Percentiles rank a stretch among this genome's conserved stretches.
Evolutionary conservation across 352 stramenopile species (phyloP).

Genomic region (Thalassiosira livingstoniorum): DNA sequence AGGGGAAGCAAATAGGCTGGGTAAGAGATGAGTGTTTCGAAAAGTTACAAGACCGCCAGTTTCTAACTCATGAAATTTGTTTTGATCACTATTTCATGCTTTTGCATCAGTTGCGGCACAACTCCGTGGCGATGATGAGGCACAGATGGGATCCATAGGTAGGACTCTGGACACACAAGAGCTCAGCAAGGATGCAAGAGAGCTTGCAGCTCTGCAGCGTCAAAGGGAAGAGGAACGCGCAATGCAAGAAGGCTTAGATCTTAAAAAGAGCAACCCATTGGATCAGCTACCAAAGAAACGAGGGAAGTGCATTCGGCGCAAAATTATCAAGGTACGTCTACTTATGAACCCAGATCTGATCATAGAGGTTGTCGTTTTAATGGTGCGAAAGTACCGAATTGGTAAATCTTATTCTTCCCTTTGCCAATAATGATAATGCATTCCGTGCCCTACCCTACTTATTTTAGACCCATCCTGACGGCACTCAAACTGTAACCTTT

Average conservation of each 20-base stretch:
- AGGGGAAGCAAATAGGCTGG: slow-evolving; percentile 72
- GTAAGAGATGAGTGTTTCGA: too few relatives aligned
- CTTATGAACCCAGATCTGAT: too few relatives aligned
- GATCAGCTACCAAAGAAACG: slow-evolving; percentile 21
- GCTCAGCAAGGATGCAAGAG: slow-evolving; percentile 75
- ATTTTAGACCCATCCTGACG: slow-evolving; percentile 74
- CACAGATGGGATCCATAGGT: slow-evolving; percentile 36
- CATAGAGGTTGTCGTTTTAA: too few relatives aligned
- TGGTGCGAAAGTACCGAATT: too few relatives aligned
- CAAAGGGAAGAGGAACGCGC: slow-evolving; percentile 76
- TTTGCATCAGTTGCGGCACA: slow-evolving; percentile 72
- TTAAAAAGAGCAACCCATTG: slow-evolving; percentile 26
- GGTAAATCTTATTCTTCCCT: too few relatives aligned
- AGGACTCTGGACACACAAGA: slow-evolving; percentile 62
- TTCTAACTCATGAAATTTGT: too few relatives aligned
- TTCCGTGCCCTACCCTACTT: too few relatives aligned
- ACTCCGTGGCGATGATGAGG: slow-evolving; percentile 30
- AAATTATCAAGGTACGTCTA: slow-evolving; percentile 68
- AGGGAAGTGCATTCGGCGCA: slow-evolving; percentile 71
- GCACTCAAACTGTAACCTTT: slow-evolving; percentile 77
- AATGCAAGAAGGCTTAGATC: slow-evolving; percentile 64
- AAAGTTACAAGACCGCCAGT: too few relatives aligned
- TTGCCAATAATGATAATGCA: too few relatives aligned
- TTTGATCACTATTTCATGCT: too few relatives aligned
- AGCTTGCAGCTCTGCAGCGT: slow-evolving; percentile 74